These are phyloP conservation scores for Phyllosticta citriasiana DNA, from an alignment of 2,329 filamentous ascomycete genomes.

Conservation along the genomic window DNA sequence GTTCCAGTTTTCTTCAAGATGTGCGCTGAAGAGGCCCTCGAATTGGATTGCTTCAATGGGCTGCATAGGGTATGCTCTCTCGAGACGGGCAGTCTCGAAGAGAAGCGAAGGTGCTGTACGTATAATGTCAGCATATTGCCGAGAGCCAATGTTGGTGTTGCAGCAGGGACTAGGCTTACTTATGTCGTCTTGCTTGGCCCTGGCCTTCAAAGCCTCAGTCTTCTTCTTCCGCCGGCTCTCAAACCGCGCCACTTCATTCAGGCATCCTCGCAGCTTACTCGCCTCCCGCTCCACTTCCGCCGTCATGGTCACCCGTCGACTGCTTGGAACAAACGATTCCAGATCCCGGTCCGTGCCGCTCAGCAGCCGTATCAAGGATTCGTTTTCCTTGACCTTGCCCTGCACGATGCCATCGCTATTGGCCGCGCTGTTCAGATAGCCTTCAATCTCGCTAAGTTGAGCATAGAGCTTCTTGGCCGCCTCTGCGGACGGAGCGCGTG, in stretches of 20 bases:
- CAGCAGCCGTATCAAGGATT: slow-evolving; percentile 64
- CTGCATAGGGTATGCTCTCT: slow-evolving; percentile 77
- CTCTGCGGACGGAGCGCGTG: slow-evolving; percentile 54
- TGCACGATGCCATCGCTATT: slow-evolving; percentile 61
- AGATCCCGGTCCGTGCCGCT: slow-evolving; percentile 70
- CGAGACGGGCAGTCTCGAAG: slow-evolving; percentile 71
- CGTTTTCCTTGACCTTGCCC: slow-evolving; percentile 67
- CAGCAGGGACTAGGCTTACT: slow-evolving; percentile 35
- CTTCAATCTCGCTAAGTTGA: slow-evolving; percentile 68
- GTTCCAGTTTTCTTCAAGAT: slow-evolving; percentile 57
- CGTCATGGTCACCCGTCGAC: slow-evolving; percentile 66
- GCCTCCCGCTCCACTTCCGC: slow-evolving; percentile 72
- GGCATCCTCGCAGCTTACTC: slow-evolving; percentile 61
- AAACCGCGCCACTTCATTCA: slow-evolving; percentile 76
- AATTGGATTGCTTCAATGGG: slow-evolving; percentile 82
- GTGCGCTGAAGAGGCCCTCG: slow-evolving; percentile 77
- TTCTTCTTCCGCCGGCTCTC: slow-evolving; percentile 73
- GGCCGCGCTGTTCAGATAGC: slow-evolving; percentile 67
- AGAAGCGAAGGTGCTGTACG: slow-evolving; percentile 60
- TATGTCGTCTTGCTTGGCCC: slow-evolving; percentile 79
- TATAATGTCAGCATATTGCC: slow-evolving; percentile 18
- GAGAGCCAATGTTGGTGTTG: neutral
- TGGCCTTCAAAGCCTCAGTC: slow-evolving; percentile 67
- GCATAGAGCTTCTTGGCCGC: slow-evolving; percentile 66
- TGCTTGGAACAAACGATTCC: slow-evolving; percentile 83